Base-by-base conservation (phyloP, 345 rosid species). In the Nasturtium officinale region DNA sequence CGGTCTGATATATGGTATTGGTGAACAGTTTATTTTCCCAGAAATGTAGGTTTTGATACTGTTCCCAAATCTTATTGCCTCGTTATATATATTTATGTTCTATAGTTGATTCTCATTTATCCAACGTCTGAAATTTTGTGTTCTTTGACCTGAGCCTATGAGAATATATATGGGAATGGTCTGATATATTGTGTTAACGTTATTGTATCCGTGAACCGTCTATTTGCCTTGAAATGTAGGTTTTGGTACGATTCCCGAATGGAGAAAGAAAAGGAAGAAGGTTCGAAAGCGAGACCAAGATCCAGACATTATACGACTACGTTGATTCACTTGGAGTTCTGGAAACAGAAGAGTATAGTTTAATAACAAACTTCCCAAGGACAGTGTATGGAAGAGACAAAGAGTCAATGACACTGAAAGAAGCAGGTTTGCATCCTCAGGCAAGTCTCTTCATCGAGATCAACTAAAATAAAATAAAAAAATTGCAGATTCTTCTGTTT, bases 201-300 rank as follows among this genome's bases (percentile, higher is more conserved):
- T 62, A n/a, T 25, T 3, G 23, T 43, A 32, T 46, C 0, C 1
- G 0, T 64, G 63, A 65, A 65, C 38, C 8, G 1, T 33, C 25
- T 56, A 33, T 57, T 26, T 61, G 2, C 13, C 35, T 1, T 45
- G 71, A 7, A 53, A 65, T 53, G 57, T 63, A 96, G 97, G 96
- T 92, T 67, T 78, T 96, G 86, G 95, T 96, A 40, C 87, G 98
- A 32, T 90, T 92, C 54, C 99, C 98, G 15, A 72, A 77, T 33
- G 99, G 99, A 75, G 92, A 92, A 78, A 92, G 99, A 68, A 96
- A 89, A 78, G 99, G 91, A 59, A 83, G 99, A 79, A 92, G 90
- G 83, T 92, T 96, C 72, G 81, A 83, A 69, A 78, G 89, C 67
- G 79, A 78, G 2, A 67, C 86, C 30, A 81, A 83, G 13, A 82